Evolutionary conservation across 2,329 filamentous ascomycete species (phyloP).

Genomic region (Cercospora citrullina): DNA sequence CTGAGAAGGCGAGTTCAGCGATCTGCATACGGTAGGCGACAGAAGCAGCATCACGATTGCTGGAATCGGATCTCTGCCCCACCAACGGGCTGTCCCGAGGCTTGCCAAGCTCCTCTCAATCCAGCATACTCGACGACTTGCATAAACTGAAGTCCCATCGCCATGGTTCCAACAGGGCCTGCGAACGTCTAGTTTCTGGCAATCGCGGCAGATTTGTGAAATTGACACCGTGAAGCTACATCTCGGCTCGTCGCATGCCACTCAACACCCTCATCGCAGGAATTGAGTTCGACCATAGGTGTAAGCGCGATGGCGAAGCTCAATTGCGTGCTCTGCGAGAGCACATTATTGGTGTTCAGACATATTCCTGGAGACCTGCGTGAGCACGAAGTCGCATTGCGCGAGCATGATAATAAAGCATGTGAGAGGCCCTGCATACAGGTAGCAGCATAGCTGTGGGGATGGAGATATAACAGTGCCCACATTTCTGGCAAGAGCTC

Average conservation of each 20-base stretch:
- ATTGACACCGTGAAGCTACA: neutral
- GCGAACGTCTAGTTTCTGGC: constrained; percentile 6
- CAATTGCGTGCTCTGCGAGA: constrained; percentile 18
- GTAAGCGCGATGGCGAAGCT: constrained; percentile 19
- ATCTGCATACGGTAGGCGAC: neutral
- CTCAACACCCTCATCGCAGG: neutral
- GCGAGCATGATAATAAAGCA: constrained; percentile 8
- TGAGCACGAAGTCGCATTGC: neutral
- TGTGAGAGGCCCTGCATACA: constrained; percentile 1
- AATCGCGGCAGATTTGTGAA: constrained; percentile 10
- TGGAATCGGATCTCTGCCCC: neutral
- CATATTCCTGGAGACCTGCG: neutral
- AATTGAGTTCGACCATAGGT: constrained; percentile 12
- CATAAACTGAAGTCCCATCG: neutral
- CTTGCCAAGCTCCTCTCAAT: neutral
- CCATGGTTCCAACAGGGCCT: neutral
- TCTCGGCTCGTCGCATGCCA: constrained; percentile 17
- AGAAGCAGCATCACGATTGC: neutral
- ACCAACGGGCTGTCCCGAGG: neutral
- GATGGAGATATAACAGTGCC: neutral
- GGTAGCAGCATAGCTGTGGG: neutral
- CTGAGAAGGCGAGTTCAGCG: neutral
- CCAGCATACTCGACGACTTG: neutral
- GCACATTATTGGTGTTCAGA: constrained; percentile 1
- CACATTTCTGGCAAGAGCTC: neutral